Evolutionary conservation across 257 asterid genomes (phyloP).

Genomic region (Haberlea rhodopensis): DNA sequence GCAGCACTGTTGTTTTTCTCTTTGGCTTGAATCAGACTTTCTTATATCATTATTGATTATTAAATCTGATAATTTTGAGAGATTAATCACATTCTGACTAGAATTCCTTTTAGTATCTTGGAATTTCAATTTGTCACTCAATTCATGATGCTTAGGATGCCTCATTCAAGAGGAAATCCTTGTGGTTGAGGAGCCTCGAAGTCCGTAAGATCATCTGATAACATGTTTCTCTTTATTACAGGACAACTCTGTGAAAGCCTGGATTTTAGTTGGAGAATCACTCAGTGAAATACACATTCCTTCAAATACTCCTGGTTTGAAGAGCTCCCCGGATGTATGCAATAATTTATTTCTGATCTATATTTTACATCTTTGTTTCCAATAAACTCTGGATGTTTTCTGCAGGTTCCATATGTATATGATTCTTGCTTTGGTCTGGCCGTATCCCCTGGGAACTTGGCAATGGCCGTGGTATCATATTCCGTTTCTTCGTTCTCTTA

Average conservation of each 20-base stretch:
- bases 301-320: conserved; percentile 50
- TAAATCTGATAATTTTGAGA: too few relatives aligned
- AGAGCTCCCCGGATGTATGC: conserved; percentile 66
- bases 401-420: conserved; percentile 64
- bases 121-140: too few relatives aligned
- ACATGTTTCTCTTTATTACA: conserved; percentile 30
- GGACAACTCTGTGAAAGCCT: conserved; percentile 72
- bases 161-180: conserved; percentile 17
- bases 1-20: too few relatives aligned
- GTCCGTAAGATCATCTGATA: neutral
- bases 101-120: too few relatives aligned
- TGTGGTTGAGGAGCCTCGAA: conserved; percentile 12
- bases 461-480: conserved; percentile 72
- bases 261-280: conserved; percentile 55
- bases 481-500: conserved; percentile 22
- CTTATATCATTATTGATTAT: too few relatives aligned
- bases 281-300: conserved; percentile 63
- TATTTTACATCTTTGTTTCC: conserved; percentile 9
- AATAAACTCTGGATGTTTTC: conserved; percentile 22
- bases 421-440: conserved; percentile 93
- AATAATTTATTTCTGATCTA: conserved; percentile 20
- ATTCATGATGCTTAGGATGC: too few relatives aligned
- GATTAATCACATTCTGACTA: too few relatives aligned
- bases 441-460: conserved; percentile 82
- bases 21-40: too few relatives aligned